Evolutionary conservation across 2,329 filamentous ascomycete genomes (phyloP).

Genomic region (Lecanosticta acicola): DNA sequence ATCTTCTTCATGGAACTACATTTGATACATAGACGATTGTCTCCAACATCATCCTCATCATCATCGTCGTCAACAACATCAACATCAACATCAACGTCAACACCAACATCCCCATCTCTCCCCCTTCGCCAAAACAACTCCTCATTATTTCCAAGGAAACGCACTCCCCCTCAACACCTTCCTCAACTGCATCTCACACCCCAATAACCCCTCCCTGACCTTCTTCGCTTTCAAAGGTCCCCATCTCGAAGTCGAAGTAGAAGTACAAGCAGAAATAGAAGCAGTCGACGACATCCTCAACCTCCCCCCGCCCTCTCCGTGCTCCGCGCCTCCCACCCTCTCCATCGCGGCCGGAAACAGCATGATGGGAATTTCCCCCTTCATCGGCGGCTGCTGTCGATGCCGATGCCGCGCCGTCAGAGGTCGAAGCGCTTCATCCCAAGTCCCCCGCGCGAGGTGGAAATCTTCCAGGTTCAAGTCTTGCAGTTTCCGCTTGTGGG

Average conservation of each 20-base stretch:
- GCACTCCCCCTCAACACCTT: slow-evolving; percentile 25
- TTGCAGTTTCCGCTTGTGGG: slow-evolving; percentile 61
- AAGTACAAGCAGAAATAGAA: too few species aligned
- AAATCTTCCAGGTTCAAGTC: slow-evolving; percentile 80
- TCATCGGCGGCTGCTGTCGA: slow-evolving; percentile 9
- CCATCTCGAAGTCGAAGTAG: slow-evolving; percentile 12
- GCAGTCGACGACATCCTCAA: slow-evolving; percentile 18
- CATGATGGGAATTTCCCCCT: slow-evolving; percentile 32
- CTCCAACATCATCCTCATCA: neutral
- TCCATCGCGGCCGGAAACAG: slow-evolving; percentile 22
- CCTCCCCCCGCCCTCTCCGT: slow-evolving; percentile 14
- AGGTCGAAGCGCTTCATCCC: slow-evolving; percentile 76
- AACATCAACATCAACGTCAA: neutral
- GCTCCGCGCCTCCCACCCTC: slow-evolving; percentile 13
- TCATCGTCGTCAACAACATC: slow-evolving; percentile 3
- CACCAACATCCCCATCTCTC: slow-evolving; percentile 2
- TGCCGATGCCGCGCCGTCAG: slow-evolving; percentile 41
- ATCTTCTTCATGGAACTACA: too few species aligned
- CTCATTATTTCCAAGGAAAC: slow-evolving; percentile 22
- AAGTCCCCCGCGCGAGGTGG: slow-evolving; percentile 63
- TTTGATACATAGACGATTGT: neutral
- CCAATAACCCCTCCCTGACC: slow-evolving; percentile 22
- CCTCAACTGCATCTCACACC: slow-evolving; percentile 25
- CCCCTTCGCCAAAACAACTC: too few species aligned
- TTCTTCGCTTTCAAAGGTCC: slow-evolving; percentile 15